Evolutionary conservation across 768 basidiomycete genomes (phyloP).

Genomic region (Tricholoma furcatifolium): DNA sequence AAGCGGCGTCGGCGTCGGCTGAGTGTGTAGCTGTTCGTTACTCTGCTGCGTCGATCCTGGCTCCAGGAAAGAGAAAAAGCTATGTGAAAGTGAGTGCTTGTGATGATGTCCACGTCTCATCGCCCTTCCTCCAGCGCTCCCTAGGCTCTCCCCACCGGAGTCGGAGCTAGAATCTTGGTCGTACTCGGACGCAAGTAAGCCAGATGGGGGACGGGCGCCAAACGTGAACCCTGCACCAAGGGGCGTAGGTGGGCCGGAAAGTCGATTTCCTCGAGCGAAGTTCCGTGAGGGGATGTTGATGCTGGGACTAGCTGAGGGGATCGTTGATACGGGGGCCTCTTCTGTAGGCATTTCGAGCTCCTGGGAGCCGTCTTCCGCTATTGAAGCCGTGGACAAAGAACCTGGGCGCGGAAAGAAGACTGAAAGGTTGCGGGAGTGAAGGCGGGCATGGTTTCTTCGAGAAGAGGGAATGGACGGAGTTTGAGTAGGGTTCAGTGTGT

Average conservation of each 20-base stretch:
- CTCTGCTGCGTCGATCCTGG: constrained; percentile 43
- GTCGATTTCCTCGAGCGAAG: constrained; percentile 9
- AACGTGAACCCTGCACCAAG: constrained; percentile 63
- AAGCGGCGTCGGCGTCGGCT: constrained; percentile 57
- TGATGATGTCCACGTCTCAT: constrained; percentile 80
- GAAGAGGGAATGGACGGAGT: constrained; percentile 16
- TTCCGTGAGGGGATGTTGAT: constrained; percentile 40
- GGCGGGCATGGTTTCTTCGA: constrained; percentile 53
- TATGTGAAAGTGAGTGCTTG: constrained; percentile 91
- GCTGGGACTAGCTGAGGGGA: constrained; percentile 43
- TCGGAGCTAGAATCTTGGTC: constrained; percentile 21
- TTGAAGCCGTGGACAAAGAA: constrained; percentile 53
- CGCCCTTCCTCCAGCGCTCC: constrained; percentile 26
- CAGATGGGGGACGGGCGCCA: constrained; percentile 50
- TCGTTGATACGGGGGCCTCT: constrained; percentile 45
- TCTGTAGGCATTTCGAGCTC: constrained; percentile 44
- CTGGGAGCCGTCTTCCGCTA: constrained; percentile 66
- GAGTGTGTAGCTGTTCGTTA: constrained; percentile 46
- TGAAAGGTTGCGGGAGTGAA: constrained; percentile 91
- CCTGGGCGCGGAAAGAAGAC: constrained; percentile 89
- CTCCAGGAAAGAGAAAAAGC: constrained; percentile 94
- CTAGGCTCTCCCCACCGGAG: constrained; percentile 1
- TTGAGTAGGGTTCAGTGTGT: not conserved
- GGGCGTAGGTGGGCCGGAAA: constrained; percentile 32
- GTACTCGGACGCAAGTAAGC: constrained; percentile 23